Conservation (phyloP, 495 filamentous ascomycete genomes). For the Aspergillus taichungensis region DNA sequence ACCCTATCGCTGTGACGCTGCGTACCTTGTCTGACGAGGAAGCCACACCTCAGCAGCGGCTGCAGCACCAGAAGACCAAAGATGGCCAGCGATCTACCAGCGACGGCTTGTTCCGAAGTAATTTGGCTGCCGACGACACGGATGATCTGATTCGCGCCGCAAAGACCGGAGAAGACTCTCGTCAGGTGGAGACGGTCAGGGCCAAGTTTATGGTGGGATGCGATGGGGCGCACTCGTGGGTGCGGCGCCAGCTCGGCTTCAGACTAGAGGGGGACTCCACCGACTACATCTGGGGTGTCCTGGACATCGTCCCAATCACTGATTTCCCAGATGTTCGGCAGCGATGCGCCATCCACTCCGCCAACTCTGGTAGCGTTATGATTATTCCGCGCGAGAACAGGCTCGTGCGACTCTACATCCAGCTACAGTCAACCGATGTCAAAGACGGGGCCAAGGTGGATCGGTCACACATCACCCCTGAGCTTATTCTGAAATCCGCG, state of each 20-base stretch:
- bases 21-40: constrained; percentile 33
- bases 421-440: constrained; percentile 44
- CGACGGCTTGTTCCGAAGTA: constrained; percentile 51
- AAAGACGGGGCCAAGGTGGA: constrained; percentile 22
- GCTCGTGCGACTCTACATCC: constrained; percentile 60
- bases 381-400: constrained; percentile 59
- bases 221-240: constrained; percentile 56
- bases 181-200: constrained; percentile 26
- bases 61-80: too few species aligned
- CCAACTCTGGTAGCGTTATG: constrained; percentile 51
- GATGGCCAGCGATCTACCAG: background rate
- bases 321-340: constrained; percentile 59
- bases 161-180: background rate
- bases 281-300: constrained; percentile 52
- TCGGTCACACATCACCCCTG: constrained; percentile 45
- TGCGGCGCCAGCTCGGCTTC: constrained; percentile 43
- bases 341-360: constrained; percentile 54
- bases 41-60: background rate
- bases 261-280: constrained; percentile 48
- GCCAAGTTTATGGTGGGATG: constrained; percentile 58
- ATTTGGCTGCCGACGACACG: constrained; percentile 45
- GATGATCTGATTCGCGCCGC: constrained; percentile 41
- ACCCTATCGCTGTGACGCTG: constrained; percentile 41
- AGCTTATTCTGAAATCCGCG: constrained; percentile 49
- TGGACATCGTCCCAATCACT: constrained; percentile 55